Evolutionary conservation across 1,284 basidiomycete species (phyloP).

Genomic region (Phylloporus sp.): DNA sequence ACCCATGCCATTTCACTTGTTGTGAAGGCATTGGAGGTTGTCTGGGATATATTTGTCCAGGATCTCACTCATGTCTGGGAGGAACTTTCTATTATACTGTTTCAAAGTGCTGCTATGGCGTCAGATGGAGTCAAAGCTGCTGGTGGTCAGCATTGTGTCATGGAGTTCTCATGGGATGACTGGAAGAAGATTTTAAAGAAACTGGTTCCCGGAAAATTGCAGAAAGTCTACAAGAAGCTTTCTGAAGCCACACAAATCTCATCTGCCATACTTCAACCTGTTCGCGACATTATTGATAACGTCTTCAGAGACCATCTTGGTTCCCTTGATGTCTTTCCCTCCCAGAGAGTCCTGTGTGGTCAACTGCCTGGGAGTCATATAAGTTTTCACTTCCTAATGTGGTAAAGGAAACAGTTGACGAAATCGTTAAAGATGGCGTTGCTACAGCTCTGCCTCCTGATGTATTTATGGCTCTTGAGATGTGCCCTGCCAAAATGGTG

Average conservation of each 20-base stretch:
- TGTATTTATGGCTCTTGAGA: background rate
- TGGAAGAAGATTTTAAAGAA: slow-evolving; percentile 5
- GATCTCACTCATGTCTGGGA: background rate
- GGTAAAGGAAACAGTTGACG: background rate
- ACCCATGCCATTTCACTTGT: slow-evolving; percentile 5
- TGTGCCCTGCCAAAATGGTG: background rate
- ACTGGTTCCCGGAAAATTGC: background rate
- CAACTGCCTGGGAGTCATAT: background rate
- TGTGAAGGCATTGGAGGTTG: background rate
- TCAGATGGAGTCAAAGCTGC: background rate
- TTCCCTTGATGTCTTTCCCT: background rate
- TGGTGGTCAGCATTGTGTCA: slow-evolving; percentile 1
- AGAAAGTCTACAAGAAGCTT: slow-evolving; percentile 2
- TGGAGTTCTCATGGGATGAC: background rate
- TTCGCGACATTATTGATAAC: slow-evolving; percentile 2
- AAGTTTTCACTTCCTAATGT: slow-evolving; percentile 1
- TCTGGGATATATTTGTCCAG: background rate
- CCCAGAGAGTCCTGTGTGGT: background rate
- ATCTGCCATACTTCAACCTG: background rate
- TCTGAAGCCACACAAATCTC: background rate
- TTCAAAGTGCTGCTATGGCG: background rate
- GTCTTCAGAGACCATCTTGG: slow-evolving; percentile 1
- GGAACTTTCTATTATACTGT: background rate
- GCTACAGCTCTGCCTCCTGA: background rate
- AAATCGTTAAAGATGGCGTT: background rate